Base-by-base conservation (phyloP, 441 rosid species). In the Biscutella laevigata region DNA sequence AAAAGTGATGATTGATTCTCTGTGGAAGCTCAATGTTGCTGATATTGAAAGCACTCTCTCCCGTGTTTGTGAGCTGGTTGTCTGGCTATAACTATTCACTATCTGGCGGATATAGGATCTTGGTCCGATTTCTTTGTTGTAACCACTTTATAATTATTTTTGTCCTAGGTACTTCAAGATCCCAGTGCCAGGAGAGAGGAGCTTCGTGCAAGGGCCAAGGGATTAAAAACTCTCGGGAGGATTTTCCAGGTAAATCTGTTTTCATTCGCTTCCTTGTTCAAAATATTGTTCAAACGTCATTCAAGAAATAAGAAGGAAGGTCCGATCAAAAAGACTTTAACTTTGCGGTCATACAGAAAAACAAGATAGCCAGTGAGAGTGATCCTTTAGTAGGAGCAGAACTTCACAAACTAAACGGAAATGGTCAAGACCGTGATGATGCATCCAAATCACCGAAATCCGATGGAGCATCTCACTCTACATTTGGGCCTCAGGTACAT, bases 11-110 rank as follows among this genome's bases (percentile, higher is more conserved):
- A 85, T 72, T 61, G 95, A 87, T 74, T 91, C 96, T 11, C 68
- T 87, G 57, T 91, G 98, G 98, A 91, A 91, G 71, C 96, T 91
- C 55, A 91, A 91, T 41, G 96, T 91, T 45, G 98, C 98, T 28
- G 98, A 91, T 70, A 91, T 91, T 13, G 96, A 91, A 71, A 83
- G 73, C 59, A 91, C 96, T 14, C 84, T 91, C 66, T 85, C 88
- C 55, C 95, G 76, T 55, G 98, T 91, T 71, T 91, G 96, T 71
- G 95, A 83, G 66, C 82, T 79, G 96, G 98, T 91, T 62, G 65
- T 68, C 53, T 69, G 46, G 61, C 65, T 44, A 20, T 4, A 30
- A 38, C 40, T 43, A 6, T 63, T 59, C 16, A 7, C 4, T 45
- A 5, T 53, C 10, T 53, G 43, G 35, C 30, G 42, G 50, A 19